These are phyloP conservation scores for Coffea canephora DNA, from an alignment of 257 asterid genomes.

Conservation along the genomic window DNA sequence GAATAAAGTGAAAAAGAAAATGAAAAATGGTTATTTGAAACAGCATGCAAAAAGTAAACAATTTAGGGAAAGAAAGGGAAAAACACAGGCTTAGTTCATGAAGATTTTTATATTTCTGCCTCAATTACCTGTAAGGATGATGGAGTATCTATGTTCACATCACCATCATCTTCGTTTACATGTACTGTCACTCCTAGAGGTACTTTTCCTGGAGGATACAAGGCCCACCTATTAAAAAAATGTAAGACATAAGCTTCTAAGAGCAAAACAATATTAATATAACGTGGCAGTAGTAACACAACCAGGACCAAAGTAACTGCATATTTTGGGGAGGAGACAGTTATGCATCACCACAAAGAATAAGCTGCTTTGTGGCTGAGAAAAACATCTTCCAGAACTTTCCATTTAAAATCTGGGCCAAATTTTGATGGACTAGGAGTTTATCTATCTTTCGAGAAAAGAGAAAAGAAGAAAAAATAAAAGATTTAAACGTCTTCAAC, in stretches of 20 bases:
- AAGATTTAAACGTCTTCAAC: background rate
- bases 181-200: constrained; percentile 96
- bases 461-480: background rate
- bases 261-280: background rate
- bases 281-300: constrained; percentile 12
- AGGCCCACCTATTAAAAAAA: constrained; percentile 78
- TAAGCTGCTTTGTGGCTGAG: background rate
- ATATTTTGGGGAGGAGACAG: background rate
- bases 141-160: constrained; percentile 86
- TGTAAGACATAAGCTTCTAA: constrained; percentile 17
- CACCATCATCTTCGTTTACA: constrained; percentile 96
- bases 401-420: background rate
- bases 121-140: constrained; percentile 82
- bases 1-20: constrained; percentile 17
- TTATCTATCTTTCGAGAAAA: background rate
- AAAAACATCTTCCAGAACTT: background rate
- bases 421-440: background rate
- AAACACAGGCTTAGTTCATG: background rate
- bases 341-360: background rate
- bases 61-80: background rate
- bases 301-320: background rate
- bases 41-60: background rate
- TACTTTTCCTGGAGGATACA: constrained; percentile 99
- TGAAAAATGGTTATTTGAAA: background rate
- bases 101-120: constrained; percentile 3